Base-by-base conservation (phyloP, 305 asterid species). In the Caryopteris hybrid region DNA sequence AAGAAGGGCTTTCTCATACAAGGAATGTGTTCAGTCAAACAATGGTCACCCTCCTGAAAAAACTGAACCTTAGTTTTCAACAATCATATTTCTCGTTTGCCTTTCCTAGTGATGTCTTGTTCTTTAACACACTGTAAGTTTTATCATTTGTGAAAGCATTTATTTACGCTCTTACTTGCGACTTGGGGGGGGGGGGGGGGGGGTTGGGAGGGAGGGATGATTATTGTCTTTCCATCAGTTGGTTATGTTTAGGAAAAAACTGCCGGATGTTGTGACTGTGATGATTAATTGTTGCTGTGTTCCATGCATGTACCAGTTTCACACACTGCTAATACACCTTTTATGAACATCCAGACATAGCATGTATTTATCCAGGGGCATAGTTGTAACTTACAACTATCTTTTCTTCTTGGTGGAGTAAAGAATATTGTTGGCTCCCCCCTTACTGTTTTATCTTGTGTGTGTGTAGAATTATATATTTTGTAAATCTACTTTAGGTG, bases 121-220 rank as follows among this genome's bases (percentile, higher is more conserved):
- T 21, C 54, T 12, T 25, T 58, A 63, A 39, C 51, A 60, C 69
- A 63, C 64, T 54, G 29, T 13, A 53, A 54, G 34, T 53, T 39
- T 9, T 48, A 29, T 27, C 33, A 51, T 62, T 55, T n/a, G 42
- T 46, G 63, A 23, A 69, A 74, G 64, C 64, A 46, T 59, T 69
- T 61, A 8, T 43, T 52, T 14, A 56, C 62, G 17, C 46, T 42
- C 45, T 25, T n/a, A n/a, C n/a, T n/a, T n/a, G n/a, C n/a, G n/a
- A n/a, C n/a, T n/a, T n/a, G n/a, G n/a, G n/a, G n/a, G n/a, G n/a
- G n/a, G n/a, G n/a, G n/a, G n/a, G n/a, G n/a, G n/a, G n/a, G n/a
- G n/a, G 22, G 22, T 12, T 22, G 29, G 5, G 51, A 23, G 18
- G n/a, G 42, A 25, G 50, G 53, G 21, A 58, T 25, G 48, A 53